phyloP scores from a whole-genome alignment of 192 early-diverging fungal genomes.

The Coemansia sp. region DNA sequence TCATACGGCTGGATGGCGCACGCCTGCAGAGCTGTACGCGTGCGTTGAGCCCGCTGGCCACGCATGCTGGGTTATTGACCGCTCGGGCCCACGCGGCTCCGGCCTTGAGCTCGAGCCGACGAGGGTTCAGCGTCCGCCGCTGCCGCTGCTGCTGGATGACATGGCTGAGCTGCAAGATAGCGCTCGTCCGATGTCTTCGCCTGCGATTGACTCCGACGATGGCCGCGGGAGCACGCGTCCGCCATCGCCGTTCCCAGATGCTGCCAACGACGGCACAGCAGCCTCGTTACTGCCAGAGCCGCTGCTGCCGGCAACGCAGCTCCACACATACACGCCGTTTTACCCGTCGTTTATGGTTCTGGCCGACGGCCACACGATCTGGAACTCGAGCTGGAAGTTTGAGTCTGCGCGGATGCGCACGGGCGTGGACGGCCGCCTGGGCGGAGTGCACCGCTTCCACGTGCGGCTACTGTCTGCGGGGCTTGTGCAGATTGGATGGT shows the following conservation, averaged over 20 bases:
- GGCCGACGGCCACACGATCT: slow-evolving; percentile 36
- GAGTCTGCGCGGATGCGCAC: slow-evolving; percentile 35
- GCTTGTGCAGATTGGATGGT: slow-evolving; percentile 49
- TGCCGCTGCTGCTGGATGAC: not conserved
- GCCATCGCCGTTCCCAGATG: slow-evolving; percentile 27
- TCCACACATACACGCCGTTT: slow-evolving; percentile 26
- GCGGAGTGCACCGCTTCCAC: slow-evolving; percentile 41
- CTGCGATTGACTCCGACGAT: not conserved
- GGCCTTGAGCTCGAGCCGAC: not conserved
- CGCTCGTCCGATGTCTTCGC: not conserved
- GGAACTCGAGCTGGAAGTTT: slow-evolving; percentile 47
- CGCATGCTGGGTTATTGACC: slow-evolving; percentile 28
- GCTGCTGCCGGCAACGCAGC: slow-evolving; percentile 1
- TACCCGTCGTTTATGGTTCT: slow-evolving; percentile 28
- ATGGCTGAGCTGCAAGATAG: not conserved
- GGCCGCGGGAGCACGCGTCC: not conserved
- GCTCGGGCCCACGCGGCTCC: slow-evolving; percentile 31
- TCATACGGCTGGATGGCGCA: slow-evolving; percentile 18
- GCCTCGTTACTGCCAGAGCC: not conserved
- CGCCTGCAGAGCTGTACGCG: slow-evolving; percentile 22
- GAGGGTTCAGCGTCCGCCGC: not conserved
- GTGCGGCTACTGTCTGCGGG: slow-evolving; percentile 39
- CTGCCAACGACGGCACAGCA: slow-evolving; percentile 7
- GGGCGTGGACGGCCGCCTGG: slow-evolving; percentile 32
- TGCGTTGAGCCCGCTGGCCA: slow-evolving; percentile 16